A percentile compares a stretch with the other conserved stretches of the same genome.
Evolutionary conservation across 352 stramenopile genomes (phyloP).

Genomic region (Phytophthora sp.): DNA sequence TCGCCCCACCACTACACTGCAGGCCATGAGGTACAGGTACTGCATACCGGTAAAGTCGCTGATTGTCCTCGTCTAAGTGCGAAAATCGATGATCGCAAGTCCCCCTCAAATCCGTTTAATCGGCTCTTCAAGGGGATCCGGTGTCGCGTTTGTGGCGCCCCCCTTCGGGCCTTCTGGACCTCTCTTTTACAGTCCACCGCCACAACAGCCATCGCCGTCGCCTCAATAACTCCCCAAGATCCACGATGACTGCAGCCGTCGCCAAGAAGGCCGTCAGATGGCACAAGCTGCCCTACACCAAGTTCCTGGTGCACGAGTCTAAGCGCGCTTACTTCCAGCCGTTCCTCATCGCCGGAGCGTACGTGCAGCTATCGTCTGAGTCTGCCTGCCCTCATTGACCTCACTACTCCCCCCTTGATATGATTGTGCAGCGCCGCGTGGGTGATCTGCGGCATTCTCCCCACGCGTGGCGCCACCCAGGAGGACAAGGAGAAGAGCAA

Average conservation of each 20-base stretch:
- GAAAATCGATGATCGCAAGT: not conserved
- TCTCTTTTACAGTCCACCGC: constrained; percentile 7
- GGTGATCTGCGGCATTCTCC: constrained; percentile 85
- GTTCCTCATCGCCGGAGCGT: constrained; percentile 81
- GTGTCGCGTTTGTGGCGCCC: constrained; percentile 17
- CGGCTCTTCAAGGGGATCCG: constrained; percentile 6
- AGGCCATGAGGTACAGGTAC: not conserved
- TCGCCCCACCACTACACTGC: too few relatives aligned
- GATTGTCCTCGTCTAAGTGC: constrained; percentile 12
- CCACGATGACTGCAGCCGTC: constrained; percentile 54
- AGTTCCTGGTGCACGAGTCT: constrained; percentile 82
- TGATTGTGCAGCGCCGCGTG: constrained; percentile 57
- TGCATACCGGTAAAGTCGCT: too few relatives aligned
- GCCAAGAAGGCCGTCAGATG: constrained; percentile 77
- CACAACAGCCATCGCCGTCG: constrained; percentile 31
- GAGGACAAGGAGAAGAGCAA: constrained; percentile 87
- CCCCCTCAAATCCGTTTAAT: not conserved
- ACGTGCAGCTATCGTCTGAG: constrained; percentile 30
- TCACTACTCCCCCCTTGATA: not conserved
- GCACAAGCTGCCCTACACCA: constrained; percentile 79
- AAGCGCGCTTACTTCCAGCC: constrained; percentile 85
- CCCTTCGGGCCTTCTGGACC: constrained; percentile 24
- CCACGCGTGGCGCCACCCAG: constrained; percentile 76
- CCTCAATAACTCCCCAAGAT: constrained; percentile 15
- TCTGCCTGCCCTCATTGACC: not conserved